phyloP scores from a whole-genome alignment of 75 land plant genomes.

The Sequoia sempervirens region DNA sequence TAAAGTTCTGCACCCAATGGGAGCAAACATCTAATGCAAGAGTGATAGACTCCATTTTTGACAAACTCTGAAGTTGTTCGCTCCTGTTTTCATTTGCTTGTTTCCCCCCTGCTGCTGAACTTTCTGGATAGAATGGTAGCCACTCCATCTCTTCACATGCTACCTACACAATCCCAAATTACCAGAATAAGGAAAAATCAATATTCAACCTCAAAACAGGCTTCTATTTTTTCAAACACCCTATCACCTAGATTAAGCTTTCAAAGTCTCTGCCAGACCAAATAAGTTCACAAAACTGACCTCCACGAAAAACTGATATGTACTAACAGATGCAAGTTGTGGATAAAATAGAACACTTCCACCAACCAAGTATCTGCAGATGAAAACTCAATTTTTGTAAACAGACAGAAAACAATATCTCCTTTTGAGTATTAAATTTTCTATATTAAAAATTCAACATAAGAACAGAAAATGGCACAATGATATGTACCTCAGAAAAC shows the following conservation, averaged over 20 bases:
- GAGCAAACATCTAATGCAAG: constrained; percentile 71
- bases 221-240: not conserved
- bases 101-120: constrained; percentile 15
- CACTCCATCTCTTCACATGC: constrained; percentile 98
- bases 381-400: not conserved
- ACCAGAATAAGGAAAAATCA: constrained; percentile 5
- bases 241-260: not conserved
- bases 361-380: constrained; percentile 81
- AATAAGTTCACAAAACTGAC: constrained; percentile 33
- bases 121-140: constrained; percentile 79
- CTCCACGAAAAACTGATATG: constrained; percentile 96
- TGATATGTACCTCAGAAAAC: constrained; percentile 59
- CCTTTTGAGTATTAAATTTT: not conserved
- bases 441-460: not conserved
- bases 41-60: constrained; percentile 42
- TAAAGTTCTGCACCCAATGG: constrained; percentile 77
- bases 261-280: not conserved
- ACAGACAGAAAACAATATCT: constrained; percentile 2
- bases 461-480: not conserved
- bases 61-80: constrained; percentile 26
- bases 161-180: constrained; percentile 39
- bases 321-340: constrained; percentile 82
- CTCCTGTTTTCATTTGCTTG: constrained; percentile 32
- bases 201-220: not conserved
- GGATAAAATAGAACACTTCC: constrained; percentile 90